Base-by-base conservation (phyloP, 2,329 filamentous ascomycete genomes). In the Aspergillus quadricinctus region DNA sequence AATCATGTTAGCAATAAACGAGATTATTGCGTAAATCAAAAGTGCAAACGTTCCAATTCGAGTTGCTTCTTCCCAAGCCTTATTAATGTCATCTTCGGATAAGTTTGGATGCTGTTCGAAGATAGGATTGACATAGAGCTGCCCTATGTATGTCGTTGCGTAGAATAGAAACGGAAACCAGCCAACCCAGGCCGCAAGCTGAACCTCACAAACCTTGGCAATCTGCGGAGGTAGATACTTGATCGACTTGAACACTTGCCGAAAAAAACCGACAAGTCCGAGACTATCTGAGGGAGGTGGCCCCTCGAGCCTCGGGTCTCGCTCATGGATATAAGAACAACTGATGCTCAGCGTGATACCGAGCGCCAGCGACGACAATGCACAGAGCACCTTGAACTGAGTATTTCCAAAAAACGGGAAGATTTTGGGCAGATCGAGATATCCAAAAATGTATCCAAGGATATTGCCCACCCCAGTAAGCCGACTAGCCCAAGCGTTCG, bases 121-220 rank as follows among this genome's bases (percentile, higher is more conserved):
- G 64, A 83, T 89, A 0, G 91, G 91, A 69, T 96, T 88, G 19
- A 91, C 89, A 66, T 96, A 96, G 55, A 97, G 89, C 69, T 96
- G 91, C 59, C 90, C 92, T 64, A 97, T 88, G 72, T 94, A 97
- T 19, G 91, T 95, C 1, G 92, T 96, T 4, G 91, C 91, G 77
- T 97, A 97, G 76, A 96, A 97, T 2, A 97, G 81, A 72, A 96
- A 92, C 1, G 92, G 92, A 67, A 97, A 97, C 85, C 93, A 97
- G 52, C 91, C 93, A 55, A 97, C 87, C 92, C 92, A 97, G 4
- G 91, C 90, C 58, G 87, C 92, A 64, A 93, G 85, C 70, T 94
- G 89, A 0, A 92, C 88, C 61, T 86, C 78, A 69, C 92, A 97
- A 40, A 97, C 90, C 61, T 85, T 87, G 60, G 83, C 83, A 61